Evolutionary conservation across 2,329 filamentous ascomycete species (phyloP).

Genomic region (Xylariaceae sp.): DNA sequence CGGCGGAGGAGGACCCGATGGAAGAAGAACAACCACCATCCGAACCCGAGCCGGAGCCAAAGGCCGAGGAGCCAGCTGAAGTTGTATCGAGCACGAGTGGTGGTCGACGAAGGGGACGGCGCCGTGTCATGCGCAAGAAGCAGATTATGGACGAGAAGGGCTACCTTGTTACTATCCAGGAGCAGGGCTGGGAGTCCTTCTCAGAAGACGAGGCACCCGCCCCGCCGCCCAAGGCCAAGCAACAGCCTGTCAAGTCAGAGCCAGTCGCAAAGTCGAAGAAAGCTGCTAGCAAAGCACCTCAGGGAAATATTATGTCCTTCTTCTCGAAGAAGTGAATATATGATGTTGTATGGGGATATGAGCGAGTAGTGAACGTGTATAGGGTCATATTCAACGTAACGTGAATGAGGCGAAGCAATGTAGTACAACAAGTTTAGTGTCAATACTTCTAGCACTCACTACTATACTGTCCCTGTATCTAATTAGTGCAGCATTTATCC

Average conservation of each 20-base stretch:
- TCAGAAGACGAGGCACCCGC: slow-evolving; percentile 43
- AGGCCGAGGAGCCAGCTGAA: slow-evolving; percentile 39
- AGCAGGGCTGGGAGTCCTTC: slow-evolving; percentile 45
- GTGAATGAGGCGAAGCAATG: neutral
- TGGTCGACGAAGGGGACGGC: slow-evolving; percentile 41
- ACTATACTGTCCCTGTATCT: neutral
- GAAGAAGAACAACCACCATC: slow-evolving; percentile 35
- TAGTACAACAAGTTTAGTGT: no score
- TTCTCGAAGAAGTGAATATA: slow-evolving; percentile 42
- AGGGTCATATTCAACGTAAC: neutral
- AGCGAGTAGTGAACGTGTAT: neutral
- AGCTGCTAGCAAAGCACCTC: slow-evolving; percentile 34
- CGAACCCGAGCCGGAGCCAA: slow-evolving; percentile 31
- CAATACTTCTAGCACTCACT: no score
- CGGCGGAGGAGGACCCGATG: slow-evolving; percentile 38
- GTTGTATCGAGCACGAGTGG: slow-evolving; percentile 38
- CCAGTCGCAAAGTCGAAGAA: slow-evolving; percentile 39
- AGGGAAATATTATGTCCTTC: slow-evolving; percentile 47
- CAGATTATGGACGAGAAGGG: slow-evolving; percentile 45
- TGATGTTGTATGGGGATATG: neutral
- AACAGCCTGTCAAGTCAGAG: slow-evolving; percentile 31
- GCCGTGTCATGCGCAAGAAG: slow-evolving; percentile 44
- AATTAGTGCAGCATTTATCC: no score
- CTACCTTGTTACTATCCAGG: slow-evolving; percentile 45
- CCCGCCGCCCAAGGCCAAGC: slow-evolving; percentile 30